Percentiles rank a stretch among this genome's conserved stretches.
phyloP scores from a whole-genome alignment of 1,284 basidiomycete species.

The Fistulinella cinereoalba region DNA sequence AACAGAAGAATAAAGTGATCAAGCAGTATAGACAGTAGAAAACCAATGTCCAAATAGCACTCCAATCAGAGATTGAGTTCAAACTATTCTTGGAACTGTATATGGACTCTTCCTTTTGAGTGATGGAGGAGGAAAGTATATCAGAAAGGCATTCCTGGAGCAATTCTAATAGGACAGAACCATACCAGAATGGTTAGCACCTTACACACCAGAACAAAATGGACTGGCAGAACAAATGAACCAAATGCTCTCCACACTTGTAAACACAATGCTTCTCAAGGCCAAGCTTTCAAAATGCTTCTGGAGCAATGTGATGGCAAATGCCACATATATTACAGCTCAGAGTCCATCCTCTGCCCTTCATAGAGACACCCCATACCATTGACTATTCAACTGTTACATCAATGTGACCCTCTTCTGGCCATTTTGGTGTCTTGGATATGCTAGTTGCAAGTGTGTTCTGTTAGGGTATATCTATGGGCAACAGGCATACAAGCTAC shows the following conservation, averaged over 20 bases:
- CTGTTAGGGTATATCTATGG: constrained; percentile 4
- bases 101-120: neutral
- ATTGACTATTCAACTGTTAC: neutral
- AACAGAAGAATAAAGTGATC: constrained; percentile 9
- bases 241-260: constrained; percentile 26
- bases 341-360: neutral
- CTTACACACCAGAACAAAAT: constrained; percentile 5
- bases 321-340: constrained; percentile 9
- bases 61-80: constrained; percentile 14
- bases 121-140: neutral
- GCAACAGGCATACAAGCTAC: constrained; percentile 7
- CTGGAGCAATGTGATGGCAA: constrained; percentile 29
- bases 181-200: neutral
- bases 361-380: neutral
- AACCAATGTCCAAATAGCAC: constrained; percentile 14
- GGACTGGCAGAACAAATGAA: constrained; percentile 20
- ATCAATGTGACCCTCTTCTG: neutral
- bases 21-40: constrained; percentile 19
- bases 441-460: neutral
- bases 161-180: constrained; percentile 21
- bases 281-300: too few species aligned
- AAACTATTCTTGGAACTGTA: neutral
- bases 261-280: constrained; percentile 22
- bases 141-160: constrained; percentile 15
- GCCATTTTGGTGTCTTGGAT: neutral